Evolutionary conservation across 2,329 filamentous ascomycete genomes (phyloP), one percentile per base, ranked within the genome.

Genomic region (Tolypocladium inflatum): DNA sequence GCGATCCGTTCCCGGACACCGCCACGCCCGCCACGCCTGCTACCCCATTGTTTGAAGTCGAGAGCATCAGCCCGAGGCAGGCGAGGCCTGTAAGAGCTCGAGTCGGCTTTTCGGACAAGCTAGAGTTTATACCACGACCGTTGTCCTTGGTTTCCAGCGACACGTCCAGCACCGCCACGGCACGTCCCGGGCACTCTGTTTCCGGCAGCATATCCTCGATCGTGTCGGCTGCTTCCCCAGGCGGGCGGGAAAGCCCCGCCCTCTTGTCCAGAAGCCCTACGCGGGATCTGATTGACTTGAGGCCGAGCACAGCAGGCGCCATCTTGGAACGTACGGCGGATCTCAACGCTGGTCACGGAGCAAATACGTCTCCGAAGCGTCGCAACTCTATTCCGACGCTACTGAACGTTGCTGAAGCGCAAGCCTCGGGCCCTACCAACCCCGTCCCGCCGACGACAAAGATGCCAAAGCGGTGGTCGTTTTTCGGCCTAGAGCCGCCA

Each of bases 111-210:
- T 91, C 89, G 1, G 91, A 95, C 62, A 89, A 84, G 13, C 79
- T 95, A 35, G 90, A 95, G 70, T 91, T 89, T 62, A 92, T 92
- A 64, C 88, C 88, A 6, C 83, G 90, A 13, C 91, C 92, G 0
- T 74, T 95, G 21, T 96, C 92, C 2, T 78, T 92, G 23, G 85
- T 95, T 17, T 96, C 91, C 1, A 92, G 86, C 23, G 91, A 94
- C 69, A 91, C 90, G 0, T 87, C 90, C 52, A 91, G 87, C 67
- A 94, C 88, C 3, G 76, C 84, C 57, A 91, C 89, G 0, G 80
- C 86, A 21, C 82, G 85, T 33, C 81, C 81, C 4, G 83, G 85
- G 6, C 90, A 93, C 69, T 90, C 87, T 2, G 80, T 90, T 39
- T 88, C 88, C 33, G 88, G 87, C 58, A 95, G 89, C 71, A 85